Percentiles rank a stretch among this genome's conserved stretches.
These are phyloP conservation scores for Choanephora cucurbitarum DNA, from an alignment of 371 early-diverging fungal species.

Conservation along the genomic window DNA sequence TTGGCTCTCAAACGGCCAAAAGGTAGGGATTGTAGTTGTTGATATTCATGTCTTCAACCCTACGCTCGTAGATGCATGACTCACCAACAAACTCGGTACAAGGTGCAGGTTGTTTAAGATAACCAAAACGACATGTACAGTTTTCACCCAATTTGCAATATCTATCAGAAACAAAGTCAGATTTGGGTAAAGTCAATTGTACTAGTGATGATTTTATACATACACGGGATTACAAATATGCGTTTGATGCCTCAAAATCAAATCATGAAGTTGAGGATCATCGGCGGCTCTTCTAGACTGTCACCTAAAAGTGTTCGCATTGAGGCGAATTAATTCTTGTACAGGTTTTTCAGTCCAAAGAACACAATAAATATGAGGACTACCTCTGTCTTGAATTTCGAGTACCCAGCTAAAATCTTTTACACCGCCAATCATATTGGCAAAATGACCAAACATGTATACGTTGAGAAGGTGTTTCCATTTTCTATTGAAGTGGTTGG, in stretches of 20 bases:
- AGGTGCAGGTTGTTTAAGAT: background rate
- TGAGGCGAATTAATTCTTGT: background rate
- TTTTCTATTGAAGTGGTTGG: slow-evolving; percentile 2
- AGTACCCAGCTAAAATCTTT: background rate
- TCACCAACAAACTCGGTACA: background rate
- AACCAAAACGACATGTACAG: slow-evolving; percentile 3
- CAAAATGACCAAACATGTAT: background rate
- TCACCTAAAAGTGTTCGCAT: background rate
- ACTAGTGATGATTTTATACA: too few relatives aligned
- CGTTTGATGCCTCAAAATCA: background rate
- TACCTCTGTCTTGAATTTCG: too few relatives aligned
- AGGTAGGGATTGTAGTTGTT: too few relatives aligned
- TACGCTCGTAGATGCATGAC: background rate
- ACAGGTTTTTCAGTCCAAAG: slow-evolving; percentile 6
- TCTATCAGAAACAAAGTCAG: too few relatives aligned
- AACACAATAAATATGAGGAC: slow-evolving; percentile 6
- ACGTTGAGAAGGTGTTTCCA: slow-evolving; percentile 6
- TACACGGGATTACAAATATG: background rate
- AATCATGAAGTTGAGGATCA: background rate
- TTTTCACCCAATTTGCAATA: slow-evolving; percentile 3
- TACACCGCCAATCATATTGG: slow-evolving; percentile 7
- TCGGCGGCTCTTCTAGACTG: background rate
- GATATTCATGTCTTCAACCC: too few relatives aligned
- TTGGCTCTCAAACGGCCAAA: too few relatives aligned
- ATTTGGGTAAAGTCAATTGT: background rate